Evolutionary conservation across 371 early-diverging fungal species (phyloP).

Genomic region (Paraphysoderma sedebokerense): DNA sequence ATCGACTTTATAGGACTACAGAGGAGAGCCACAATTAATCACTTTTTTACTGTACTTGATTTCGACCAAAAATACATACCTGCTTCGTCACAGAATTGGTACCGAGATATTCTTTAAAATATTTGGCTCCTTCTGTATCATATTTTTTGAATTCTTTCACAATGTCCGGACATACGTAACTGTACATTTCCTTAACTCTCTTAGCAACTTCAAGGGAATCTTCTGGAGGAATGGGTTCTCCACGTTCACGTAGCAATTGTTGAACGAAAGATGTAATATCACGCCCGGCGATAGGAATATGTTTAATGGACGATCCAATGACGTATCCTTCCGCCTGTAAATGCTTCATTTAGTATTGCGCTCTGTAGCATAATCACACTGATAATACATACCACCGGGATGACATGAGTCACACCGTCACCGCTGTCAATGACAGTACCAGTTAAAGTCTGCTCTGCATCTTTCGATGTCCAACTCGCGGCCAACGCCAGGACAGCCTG

Average conservation of each 20-base stretch:
- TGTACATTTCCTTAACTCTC: constrained; percentile 87
- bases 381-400: constrained; percentile 65
- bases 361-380: background rate
- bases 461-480: constrained; percentile 71
- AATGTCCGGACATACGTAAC: constrained; percentile 91
- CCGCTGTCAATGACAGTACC: constrained; percentile 95
- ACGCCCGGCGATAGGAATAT: constrained; percentile 93
- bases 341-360: background rate
- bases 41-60: background rate
- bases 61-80: constrained; percentile 17
- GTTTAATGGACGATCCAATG: constrained; percentile 89
- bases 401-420: constrained; percentile 97
- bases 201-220: constrained; percentile 86
- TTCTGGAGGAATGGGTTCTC: constrained; percentile 89
- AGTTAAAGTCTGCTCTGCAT: constrained; percentile 65
- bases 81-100: constrained; percentile 69
- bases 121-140: constrained; percentile 72
- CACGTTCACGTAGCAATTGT: constrained; percentile 85
- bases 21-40: background rate
- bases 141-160: constrained; percentile 89
- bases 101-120: constrained; percentile 68
- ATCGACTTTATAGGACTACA: constrained; percentile 70
- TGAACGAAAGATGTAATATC: constrained; percentile 95
- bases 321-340: constrained; percentile 93
- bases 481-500: constrained; percentile 84